Evolutionary conservation across 164 flowering plant genomes (phyloP), one percentile per base, ranked within the genome.

Genomic region (Liriodendron chinense): DNA sequence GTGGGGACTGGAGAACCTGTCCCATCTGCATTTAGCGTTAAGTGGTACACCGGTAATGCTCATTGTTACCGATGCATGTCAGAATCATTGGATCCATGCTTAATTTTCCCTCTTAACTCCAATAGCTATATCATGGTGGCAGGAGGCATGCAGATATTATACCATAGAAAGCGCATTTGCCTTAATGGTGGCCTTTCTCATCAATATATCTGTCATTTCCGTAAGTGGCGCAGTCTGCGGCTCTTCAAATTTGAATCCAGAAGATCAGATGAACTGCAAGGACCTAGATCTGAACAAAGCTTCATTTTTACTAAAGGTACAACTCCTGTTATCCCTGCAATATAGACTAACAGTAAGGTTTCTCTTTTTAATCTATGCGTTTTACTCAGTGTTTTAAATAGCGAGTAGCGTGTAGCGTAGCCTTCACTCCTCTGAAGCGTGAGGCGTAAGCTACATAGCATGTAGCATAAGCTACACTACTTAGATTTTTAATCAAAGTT

Each of bases 121-220:
- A 28, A 28, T 28, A 3, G 34, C 34, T 53, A 61, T 59, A 24
- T 65, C 13, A 74, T 84, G 34, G 72, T 78, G 24, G 43, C 89
- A 94, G 98, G 96, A 95, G 64, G 99, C 99, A 6, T 92, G 98
- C 85, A 86, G 93, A 77, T 94, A 83, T 78, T 96, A 90, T 74
- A 62, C 89, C 83, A 86, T 96, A 72, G 99, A 96, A 79, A 96
- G 99, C 81, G 98, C 83, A 1, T 83, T 94, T 79, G 98, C 99
- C 68, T 82, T 96, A 12, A 70, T 71, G 70, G 80, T 96, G 74
- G 96, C 99, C 18, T 96, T 96, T 77, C 89, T 91, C 75, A 96
- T 96, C 49, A 96, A 94, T 80, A 78, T 96, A 25, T 88, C 97
- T 5, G 86, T 96, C 28, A 91, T 96, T 72, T 89, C 98, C 48